phyloP scores from a whole-genome alignment of 2,329 filamentous ascomycete species.

The Trichoderma sp. region DNA sequence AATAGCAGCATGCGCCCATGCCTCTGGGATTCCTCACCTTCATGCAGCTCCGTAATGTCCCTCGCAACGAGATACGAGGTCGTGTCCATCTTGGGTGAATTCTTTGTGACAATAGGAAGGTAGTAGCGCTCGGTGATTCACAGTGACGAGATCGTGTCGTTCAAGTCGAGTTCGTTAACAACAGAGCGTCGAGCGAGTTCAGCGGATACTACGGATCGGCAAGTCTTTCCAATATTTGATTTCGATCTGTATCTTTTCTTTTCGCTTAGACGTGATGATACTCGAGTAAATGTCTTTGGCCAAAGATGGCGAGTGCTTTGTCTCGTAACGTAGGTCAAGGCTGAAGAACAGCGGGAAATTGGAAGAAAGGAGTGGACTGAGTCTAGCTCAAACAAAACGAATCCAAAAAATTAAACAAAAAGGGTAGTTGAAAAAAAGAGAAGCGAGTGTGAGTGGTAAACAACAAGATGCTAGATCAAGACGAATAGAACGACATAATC shows the following conservation, averaged over 20 bases:
- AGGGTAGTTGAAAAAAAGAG: constrained; percentile 29
- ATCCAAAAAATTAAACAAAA: constrained; percentile 37
- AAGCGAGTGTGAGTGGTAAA: constrained; percentile 21
- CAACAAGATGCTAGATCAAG: constrained; percentile 34
- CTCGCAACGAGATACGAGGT: constrained; percentile 31
- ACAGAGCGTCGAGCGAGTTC: not conserved
- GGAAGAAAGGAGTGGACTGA: constrained; percentile 51
- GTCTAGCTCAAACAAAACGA: constrained; percentile 48
- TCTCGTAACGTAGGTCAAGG: constrained; percentile 13
- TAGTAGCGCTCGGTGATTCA: not conserved
- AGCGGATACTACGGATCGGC: not conserved
- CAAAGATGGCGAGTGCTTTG: constrained; percentile 3
- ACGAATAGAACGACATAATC: constrained; percentile 44
- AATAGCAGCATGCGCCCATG: not conserved
- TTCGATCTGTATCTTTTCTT: not conserved
- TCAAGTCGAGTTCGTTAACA: not conserved
- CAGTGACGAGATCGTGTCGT: not conserved
- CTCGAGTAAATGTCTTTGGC: not conserved
- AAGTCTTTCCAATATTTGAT: not conserved
- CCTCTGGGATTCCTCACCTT: constrained; percentile 35
- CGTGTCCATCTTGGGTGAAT: constrained; percentile 19
- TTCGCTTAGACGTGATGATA: not conserved
- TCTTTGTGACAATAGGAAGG: not conserved
- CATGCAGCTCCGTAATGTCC: constrained; percentile 39
- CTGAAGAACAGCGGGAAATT: constrained; percentile 28